These are phyloP conservation scores for Claviceps cyperi DNA, from an alignment of 2,329 filamentous ascomycete species.

Conservation along the genomic window DNA sequence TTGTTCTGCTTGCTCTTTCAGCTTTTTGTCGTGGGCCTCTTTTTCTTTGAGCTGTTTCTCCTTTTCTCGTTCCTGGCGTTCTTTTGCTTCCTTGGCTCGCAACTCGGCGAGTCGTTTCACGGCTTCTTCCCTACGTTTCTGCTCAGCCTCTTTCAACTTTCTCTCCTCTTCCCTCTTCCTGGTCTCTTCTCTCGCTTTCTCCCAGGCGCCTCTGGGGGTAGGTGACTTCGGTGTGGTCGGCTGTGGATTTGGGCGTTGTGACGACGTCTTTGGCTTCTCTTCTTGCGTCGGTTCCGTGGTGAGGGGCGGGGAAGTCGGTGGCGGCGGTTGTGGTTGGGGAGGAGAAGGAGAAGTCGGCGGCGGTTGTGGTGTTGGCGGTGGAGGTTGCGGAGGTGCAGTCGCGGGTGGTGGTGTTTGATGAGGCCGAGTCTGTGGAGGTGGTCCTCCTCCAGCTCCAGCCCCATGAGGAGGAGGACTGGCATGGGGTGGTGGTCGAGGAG, in stretches of 20 bases:
- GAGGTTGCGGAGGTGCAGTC: not conserved
- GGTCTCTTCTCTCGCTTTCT: conserved; percentile 55
- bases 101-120: conserved; percentile 37
- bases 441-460: conserved; percentile 1
- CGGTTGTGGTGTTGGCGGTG: not conserved
- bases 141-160: conserved; percentile 44
- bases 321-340: not conserved
- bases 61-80: conserved; percentile 28
- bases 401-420: conserved; percentile 5
- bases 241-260: conserved; percentile 11
- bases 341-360: not conserved
- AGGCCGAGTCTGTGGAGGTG: conserved; percentile 5
- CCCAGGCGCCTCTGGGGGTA: conserved; percentile 40
- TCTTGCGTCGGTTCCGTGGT: conserved; percentile 3
- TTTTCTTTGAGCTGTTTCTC: conserved; percentile 23
- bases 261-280: conserved; percentile 9
- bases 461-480: conserved; percentile 4
- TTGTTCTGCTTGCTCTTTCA: conserved; percentile 22
- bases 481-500: conserved; percentile 19
- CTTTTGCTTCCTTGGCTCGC: conserved; percentile 39
- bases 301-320: not conserved
- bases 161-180: conserved; percentile 49
- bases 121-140: conserved; percentile 42
- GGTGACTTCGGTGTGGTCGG: conserved; percentile 9
- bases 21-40: conserved; percentile 21